A percentile compares a stretch with the other conserved stretches of the same genome.
Evolutionary conservation across 2,329 filamentous ascomycete species (phyloP).

Genomic region (Xylariaceae sp.): DNA sequence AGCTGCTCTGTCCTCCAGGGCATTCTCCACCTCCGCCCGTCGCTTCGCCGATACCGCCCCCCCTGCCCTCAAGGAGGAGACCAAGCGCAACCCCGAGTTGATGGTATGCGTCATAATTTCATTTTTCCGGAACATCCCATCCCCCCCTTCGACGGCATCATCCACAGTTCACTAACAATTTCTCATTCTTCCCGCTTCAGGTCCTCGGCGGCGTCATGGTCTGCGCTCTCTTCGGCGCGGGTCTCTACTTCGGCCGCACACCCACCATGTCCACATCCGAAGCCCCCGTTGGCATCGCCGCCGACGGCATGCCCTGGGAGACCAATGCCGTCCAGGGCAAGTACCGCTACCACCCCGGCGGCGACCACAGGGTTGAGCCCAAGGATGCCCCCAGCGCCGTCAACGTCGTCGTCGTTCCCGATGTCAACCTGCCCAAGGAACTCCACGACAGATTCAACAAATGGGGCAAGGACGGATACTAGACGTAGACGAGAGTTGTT

Average conservation of each 20-base stretch:
- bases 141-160: background rate
- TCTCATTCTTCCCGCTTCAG: conserved; percentile 50
- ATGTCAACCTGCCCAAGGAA: conserved; percentile 87
- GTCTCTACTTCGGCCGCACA: conserved; percentile 83
- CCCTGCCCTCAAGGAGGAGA: conserved; percentile 52
- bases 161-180: conserved; percentile 16
- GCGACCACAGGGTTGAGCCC: conserved; percentile 69
- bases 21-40: conserved; percentile 52
- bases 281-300: conserved; percentile 67
- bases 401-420: conserved; percentile 90
- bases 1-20: conserved; percentile 27
- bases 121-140: background rate
- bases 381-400: conserved; percentile 92
- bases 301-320: conserved; percentile 89
- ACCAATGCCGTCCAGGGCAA: conserved; percentile 60
- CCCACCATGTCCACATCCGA: conserved; percentile 85
- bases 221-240: conserved; percentile 79
- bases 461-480: conserved; percentile 97
- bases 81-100: conserved; percentile 51
- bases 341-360: conserved; percentile 79
- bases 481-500: no score
- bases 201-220: conserved; percentile 90
- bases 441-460: conserved; percentile 99
- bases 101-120: conserved; percentile 40
- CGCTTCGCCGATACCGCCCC: conserved; percentile 41